phyloP scores from a whole-genome alignment of 1,284 basidiomycete genomes.

The Xerocomus nothofagi region DNA sequence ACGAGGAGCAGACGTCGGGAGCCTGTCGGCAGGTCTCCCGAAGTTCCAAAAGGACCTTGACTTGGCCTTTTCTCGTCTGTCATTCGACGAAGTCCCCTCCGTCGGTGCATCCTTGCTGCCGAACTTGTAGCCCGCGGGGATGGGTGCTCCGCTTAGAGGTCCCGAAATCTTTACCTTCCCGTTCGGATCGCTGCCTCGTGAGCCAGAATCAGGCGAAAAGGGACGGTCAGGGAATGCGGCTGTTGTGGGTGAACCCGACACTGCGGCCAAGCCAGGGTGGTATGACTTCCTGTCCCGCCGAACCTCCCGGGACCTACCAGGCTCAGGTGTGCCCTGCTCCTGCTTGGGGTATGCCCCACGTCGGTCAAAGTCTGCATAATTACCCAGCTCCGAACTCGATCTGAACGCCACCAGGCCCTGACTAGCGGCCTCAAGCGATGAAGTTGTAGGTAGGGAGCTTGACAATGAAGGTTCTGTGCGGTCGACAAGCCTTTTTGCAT shows the following conservation, averaged over 20 bases:
- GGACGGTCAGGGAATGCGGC: conserved; percentile 49
- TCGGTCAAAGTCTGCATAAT: conserved; percentile 63
- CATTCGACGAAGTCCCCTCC: conserved; percentile 47
- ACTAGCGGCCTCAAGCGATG: conserved; percentile 43
- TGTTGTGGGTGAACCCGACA: conserved; percentile 46
- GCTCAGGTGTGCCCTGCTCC: conserved; percentile 51
- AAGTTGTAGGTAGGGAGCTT: conserved; percentile 49
- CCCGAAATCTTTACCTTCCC: conserved; percentile 85
- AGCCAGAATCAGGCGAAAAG: conserved; percentile 58
- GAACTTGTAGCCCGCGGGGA: conserved; percentile 89
- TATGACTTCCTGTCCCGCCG: conserved; percentile 55
- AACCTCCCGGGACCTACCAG: conserved; percentile 47
- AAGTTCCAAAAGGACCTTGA: conserved; percentile 89
- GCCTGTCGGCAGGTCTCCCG: conserved; percentile 52
- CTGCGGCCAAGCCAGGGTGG: conserved; percentile 51
- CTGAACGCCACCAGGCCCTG: conserved; percentile 45
- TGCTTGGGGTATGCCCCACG: conserved; percentile 35
- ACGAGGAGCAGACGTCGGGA: conserved; percentile 51
- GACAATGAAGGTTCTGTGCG: conserved; percentile 59
- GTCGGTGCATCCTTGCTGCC: conserved; percentile 62
- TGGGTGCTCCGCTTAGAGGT: conserved; percentile 82
- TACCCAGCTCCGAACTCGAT: conserved; percentile 75
- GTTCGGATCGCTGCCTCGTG: conserved; percentile 38
- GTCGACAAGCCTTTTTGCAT: conserved; percentile 42
- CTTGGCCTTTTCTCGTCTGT: conserved; percentile 86